Evolutionary conservation across 306 rosid genomes (phyloP), one percentile per base, ranked within the genome.

Genomic region (Quercus glauca): DNA sequence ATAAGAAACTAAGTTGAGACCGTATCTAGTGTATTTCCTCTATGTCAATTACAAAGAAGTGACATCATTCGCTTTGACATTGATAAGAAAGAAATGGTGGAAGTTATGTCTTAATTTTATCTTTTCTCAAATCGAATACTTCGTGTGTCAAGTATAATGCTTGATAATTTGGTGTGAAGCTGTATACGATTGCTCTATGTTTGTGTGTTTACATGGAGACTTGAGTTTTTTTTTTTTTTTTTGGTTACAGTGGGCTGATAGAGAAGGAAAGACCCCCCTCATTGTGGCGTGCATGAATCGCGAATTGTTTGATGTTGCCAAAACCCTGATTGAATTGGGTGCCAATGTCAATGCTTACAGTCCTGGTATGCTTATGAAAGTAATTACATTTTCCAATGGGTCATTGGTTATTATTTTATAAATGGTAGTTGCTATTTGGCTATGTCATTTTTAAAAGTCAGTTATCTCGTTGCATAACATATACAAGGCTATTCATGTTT

Each of bases 241-340:
- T 37, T 37, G 11, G 72, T 71, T 29, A 55, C 56, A 49, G 83
- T 69, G 80, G 81, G 33, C 59, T 64, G 73, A 80, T 58, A 29
- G 29, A 25, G 59, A 80, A 28, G 87, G 71, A 68, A 80, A 68
- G 15, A 78, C 73, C 55, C 76, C 82, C 21, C 70, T 80, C 20
- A 74, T 80, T 26, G 23, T 74, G 83, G 83, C 86, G n/a, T 56
- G 78, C 64, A 10, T 74, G 72, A 68, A 29, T 21, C 76, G 56
- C 23, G 26, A 55, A 14, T 72, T 80, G 73, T n/a, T 35, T 73
- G 37, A 23, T 57, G 79, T 78, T 74, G 80, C 71, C 23, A 77
- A 80, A 68, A 73, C 55, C 43, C 49, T 80, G 20, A 80, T 74
- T 28, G 75, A 80, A 68, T 57, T 80, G 79, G 83, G 83, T 19